Percentiles rank a stretch among this genome's conserved stretches.
phyloP scores from a whole-genome alignment of 1,284 basidiomycete genomes.

The Ganoderma meredithae region DNA sequence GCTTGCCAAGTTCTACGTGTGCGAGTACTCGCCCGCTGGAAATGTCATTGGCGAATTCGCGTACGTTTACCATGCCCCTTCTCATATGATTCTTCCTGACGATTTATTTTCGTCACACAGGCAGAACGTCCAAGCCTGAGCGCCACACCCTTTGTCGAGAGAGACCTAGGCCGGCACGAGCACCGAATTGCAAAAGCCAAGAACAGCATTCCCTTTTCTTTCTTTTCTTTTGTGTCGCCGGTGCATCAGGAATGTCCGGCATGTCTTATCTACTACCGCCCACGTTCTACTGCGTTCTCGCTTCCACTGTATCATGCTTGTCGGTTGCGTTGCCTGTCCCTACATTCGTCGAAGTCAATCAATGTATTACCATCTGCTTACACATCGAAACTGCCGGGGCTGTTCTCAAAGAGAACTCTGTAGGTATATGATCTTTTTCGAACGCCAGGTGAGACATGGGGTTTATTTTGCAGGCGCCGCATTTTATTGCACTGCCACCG shows the following conservation, averaged over 20 bases:
- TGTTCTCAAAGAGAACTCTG: too few relatives aligned
- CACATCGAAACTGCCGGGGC: neutral
- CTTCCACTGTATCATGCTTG: slow-evolving; percentile 32
- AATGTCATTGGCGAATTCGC: slow-evolving; percentile 69
- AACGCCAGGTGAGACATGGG: neutral
- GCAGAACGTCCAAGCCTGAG: slow-evolving; percentile 44
- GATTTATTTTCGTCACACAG: slow-evolving; percentile 29
- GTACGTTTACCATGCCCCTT: slow-evolving; percentile 49
- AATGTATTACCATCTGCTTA: slow-evolving; percentile 1
- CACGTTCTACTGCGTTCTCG: slow-evolving; percentile 17
- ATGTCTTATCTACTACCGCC: slow-evolving; percentile 15
- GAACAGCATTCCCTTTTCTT: slow-evolving; percentile 13
- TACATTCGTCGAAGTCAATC: slow-evolving; percentile 6
- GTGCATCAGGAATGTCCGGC: slow-evolving; percentile 37
- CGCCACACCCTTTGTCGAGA: neutral
- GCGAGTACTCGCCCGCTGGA: slow-evolving; percentile 70
- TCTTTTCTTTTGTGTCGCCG: slow-evolving; percentile 30
- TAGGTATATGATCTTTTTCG: too few relatives aligned
- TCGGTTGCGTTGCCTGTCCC: slow-evolving; percentile 16
- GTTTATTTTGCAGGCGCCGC: neutral
- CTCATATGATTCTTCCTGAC: neutral
- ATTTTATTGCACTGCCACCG: neutral
- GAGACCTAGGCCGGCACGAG: neutral
- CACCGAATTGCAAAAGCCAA: slow-evolving; percentile 10
- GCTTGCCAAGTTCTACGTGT: slow-evolving; percentile 67